Evolutionary conservation across 108 stramenopile genomes (phyloP).

Genomic region (Cyclostephanos invisitatus): DNA sequence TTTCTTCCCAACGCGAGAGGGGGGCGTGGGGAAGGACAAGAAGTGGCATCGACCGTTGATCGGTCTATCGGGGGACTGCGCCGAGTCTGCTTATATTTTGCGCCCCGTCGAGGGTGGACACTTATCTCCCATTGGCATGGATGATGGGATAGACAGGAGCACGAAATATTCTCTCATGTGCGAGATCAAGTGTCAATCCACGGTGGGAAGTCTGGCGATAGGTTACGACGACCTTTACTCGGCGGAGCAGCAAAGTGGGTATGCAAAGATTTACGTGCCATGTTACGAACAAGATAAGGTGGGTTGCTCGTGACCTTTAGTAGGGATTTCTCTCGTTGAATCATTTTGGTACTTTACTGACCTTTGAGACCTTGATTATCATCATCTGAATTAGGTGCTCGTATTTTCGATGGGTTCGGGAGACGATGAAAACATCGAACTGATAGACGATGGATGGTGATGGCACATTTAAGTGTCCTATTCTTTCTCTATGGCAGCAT

Average conservation of each 20-base stretch:
- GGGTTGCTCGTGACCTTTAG: background rate
- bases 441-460: slow-evolving; percentile 7
- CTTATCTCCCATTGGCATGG: slow-evolving; percentile 7
- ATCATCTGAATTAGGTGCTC: background rate
- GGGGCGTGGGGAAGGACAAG: slow-evolving; percentile 39
- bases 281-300: slow-evolving; percentile 94
- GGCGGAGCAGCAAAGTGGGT: slow-evolving; percentile 74
- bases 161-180: slow-evolving; percentile 87
- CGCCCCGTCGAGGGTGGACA: slow-evolving; percentile 62
- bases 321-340: background rate
- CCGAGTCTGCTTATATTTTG: slow-evolving; percentile 94
- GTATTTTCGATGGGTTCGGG: slow-evolving; percentile 19
- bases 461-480: no score
- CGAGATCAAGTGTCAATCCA: slow-evolving; percentile 89
- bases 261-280: slow-evolving; percentile 93
- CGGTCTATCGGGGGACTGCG: slow-evolving; percentile 93
- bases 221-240: slow-evolving; percentile 85
- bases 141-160: slow-evolving; percentile 39
- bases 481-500: no score
- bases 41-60: slow-evolving; percentile 85
- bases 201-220: slow-evolving; percentile 91
- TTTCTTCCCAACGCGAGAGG: slow-evolving; percentile 79
- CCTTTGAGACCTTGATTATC: background rate
- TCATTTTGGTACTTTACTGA: background rate
- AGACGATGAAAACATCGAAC: slow-evolving; percentile 8